Base-by-base conservation (phyloP, 2,329 filamentous ascomycete genomes). In the Elsinoe arachidis region DNA sequence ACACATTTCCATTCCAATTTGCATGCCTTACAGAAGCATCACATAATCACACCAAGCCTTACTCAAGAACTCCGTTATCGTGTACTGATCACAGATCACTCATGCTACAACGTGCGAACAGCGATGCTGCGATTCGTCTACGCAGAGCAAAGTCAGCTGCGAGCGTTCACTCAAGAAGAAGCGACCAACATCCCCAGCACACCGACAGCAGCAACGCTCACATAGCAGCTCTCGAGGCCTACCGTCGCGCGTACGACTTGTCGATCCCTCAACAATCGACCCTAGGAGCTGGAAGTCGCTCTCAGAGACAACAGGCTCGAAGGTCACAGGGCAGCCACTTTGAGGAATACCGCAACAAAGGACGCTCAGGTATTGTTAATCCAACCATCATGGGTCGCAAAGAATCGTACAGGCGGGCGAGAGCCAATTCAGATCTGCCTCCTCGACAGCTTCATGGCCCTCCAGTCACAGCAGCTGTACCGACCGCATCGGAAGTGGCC, bases 141-240 rank as follows among this genome's bases (percentile, higher is more conserved):
- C 67, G 66, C 9, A 62, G 67, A 33, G 64, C 65, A 3, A 70
- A 68, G 54, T 70, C 69, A n/a, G 65, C 61, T 11, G 63, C 67
- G 2, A 68, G 67, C 9, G 60, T 64, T 5, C 60, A 26, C 37
- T 72, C 59, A 79, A 79, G 34, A 69, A 75, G 30, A 74, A 74
- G 52, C 73, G 75, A 30, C 71, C 76, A 17, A 69, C 72, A 58
- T 3, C 7, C 5, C 5, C 68, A 80, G 17, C 73, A 79, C 52
- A 72, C 61, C 38, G 66, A 69, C 49, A 64, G 64, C 7, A 44
- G 71, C 56, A 81, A 86, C 67, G 85, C 85, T 6, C 78, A 82
- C 38, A 76, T 79, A 38, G 84, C 85, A 19, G 85, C 85, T 6
- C 72, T 74, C 34, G 73, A 83, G 64, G 85, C 85, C 1, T 87